Percentiles rank a stretch among this genome's conserved stretches.
Conservation (phyloP, 768 basidiomycete genomes). For the Boletus fagicola region DNA sequence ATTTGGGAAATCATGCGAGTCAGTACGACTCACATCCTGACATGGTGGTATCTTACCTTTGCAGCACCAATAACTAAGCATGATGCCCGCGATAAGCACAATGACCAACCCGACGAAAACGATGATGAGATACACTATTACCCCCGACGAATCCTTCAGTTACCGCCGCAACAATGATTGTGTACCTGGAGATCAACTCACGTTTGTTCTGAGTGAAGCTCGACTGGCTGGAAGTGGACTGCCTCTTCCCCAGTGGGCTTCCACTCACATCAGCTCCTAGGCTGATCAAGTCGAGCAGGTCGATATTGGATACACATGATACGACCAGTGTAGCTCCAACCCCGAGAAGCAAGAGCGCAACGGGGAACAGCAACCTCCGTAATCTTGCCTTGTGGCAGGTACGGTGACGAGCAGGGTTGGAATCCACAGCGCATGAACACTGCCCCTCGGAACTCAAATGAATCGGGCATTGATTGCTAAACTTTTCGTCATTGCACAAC, state of each 20-base stretch:
- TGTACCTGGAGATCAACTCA: slow-evolving; percentile 26
- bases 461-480: slow-evolving; percentile 23
- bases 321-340: slow-evolving; percentile 33
- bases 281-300: slow-evolving; percentile 21
- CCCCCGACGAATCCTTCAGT: neutral
- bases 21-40: neutral
- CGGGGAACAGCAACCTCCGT: slow-evolving; percentile 36
- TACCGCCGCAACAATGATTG: neutral
- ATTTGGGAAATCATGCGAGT: neutral
- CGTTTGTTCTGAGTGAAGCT: slow-evolving; percentile 44
- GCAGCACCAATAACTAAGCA: slow-evolving; percentile 68
- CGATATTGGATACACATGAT: slow-evolving; percentile 31
- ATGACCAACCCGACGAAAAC: slow-evolving; percentile 63
- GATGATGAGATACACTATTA: slow-evolving; percentile 58
- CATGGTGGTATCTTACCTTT: slow-evolving; percentile 36
- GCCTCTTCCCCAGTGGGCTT: slow-evolving; percentile 28
- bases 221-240: slow-evolving; percentile 17
- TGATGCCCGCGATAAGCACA: slow-evolving; percentile 51
- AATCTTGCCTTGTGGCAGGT: slow-evolving; percentile 34
- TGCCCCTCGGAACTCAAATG: slow-evolving; percentile 19
- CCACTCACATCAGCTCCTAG: slow-evolving; percentile 33
- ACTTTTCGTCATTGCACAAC: slow-evolving; percentile 14
- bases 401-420: slow-evolving; percentile 26
- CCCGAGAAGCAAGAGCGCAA: slow-evolving; percentile 32
- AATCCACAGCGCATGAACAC: slow-evolving; percentile 23